Evolutionary conservation across 2,329 filamentous ascomycete species (phyloP), one percentile per base, ranked within the genome.

Genomic region (Alternaria sp.): DNA sequence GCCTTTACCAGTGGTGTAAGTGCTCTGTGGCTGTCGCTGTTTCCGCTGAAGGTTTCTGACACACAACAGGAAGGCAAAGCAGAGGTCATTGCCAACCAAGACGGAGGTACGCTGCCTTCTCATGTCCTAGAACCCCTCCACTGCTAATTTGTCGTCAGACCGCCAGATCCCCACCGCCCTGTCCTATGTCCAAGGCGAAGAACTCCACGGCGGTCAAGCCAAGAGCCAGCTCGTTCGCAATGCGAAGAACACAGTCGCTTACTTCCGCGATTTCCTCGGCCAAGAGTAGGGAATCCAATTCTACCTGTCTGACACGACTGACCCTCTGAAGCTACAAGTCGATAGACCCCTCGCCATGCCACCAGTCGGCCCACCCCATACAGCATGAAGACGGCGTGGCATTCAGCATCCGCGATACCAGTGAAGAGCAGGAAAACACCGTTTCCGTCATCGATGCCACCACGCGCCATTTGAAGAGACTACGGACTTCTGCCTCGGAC

Each of bases 31-130:
- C 10, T 6, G 4, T 11, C 14, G 26, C 14, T 0, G 2, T 9
- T 5, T 6, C 5, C 8, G 31, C 7, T 29, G 8, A 21, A 29
- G 29, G 37, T 31, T 33, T 28, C 61, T 71, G 56, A 71, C 63
- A 44, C 26, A 4, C 29, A 28, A 17, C 55, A 86, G 84, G 94
- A 98, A 75, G 94, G 96, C 80, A 96, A 96, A 84, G 90, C 93
- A 66, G 92, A 97, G 79, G 94, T 99, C 65, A 98, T 99, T 81
- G 95, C 95, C 75, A 98, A 99, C 82, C 95, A 98, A 83, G 95
- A 98, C 77, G 95, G 95, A 84, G 92, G 92, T 93, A 78, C 75
- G 87, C 80, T 26, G 52, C 44, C 54, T 42, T 59, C 44, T 49
- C 57, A 45, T 31, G 34, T 52, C 48, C 55, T 44, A 17, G 10